phyloP scores from a whole-genome alignment of 306 rosid species.

The Sechiopsis laciniata region DNA sequence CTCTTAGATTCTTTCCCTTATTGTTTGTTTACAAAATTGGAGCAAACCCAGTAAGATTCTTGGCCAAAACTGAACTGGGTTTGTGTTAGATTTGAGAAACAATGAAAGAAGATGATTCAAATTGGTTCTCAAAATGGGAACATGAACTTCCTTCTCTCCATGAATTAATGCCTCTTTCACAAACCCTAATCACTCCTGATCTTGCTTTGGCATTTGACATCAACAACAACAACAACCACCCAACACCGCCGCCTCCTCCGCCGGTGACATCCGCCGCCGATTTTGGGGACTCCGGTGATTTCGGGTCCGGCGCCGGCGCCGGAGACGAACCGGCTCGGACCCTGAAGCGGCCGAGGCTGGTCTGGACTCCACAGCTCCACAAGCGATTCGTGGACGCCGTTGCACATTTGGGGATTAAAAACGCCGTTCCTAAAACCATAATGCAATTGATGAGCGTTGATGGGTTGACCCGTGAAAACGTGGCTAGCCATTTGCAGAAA shows the following conservation, averaged over 20 bases:
- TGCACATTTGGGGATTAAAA: constrained; percentile 88
- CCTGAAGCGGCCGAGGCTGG: constrained; percentile 83
- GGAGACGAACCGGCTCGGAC: constrained; percentile 88
- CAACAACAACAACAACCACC: no score
- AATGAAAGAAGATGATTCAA: constrained; percentile 87
- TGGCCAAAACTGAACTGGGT: constrained; percentile 15
- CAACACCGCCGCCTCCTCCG: neutral
- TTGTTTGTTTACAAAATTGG: neutral
- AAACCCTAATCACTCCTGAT: constrained; percentile 92
- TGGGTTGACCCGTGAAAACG: constrained; percentile 86
- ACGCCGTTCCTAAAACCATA: constrained; percentile 95
- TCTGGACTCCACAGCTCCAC: constrained; percentile 97
- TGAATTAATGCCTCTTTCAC: constrained; percentile 79
- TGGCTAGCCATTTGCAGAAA: constrained; percentile 90
- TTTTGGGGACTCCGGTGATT: constrained; percentile 44
- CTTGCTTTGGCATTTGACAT: constrained; percentile 61
- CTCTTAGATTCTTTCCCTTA: no score
- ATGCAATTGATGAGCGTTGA: constrained; percentile 99
- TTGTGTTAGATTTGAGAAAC: constrained; percentile 18
- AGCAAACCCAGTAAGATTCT: neutral
- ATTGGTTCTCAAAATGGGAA: constrained; percentile 84
- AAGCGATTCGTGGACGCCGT: constrained; percentile 92
- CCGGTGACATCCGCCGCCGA: constrained; percentile 33
- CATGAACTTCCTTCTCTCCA: constrained; percentile 70
- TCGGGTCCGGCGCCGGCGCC: constrained; percentile 55